Base-by-base conservation (phyloP, 257 asterid species). In the Solanum arcanum region DNA sequence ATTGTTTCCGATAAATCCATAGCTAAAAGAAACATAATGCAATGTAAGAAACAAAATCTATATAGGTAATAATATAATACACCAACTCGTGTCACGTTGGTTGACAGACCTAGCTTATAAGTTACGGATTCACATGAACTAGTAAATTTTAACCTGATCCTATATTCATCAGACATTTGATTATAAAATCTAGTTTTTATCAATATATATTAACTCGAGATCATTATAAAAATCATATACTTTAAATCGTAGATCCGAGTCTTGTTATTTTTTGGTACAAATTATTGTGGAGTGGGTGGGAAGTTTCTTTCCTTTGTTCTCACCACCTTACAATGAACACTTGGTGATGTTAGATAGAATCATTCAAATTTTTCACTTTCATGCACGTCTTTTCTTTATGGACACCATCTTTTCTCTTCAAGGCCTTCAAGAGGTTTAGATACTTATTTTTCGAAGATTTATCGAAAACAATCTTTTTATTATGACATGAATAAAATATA, bases 181-280 rank as follows among this genome's bases (percentile, higher is more conserved):
- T 68, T 6, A 3, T 27, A 68, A 13, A 68, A 3, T 68, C 1
- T 8, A 68, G 6, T 66, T 66, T 66, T 25, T 25, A n/a, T 62
- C 5, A 23, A 1, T 66, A 25, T 25, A n/a, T 25, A 27, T 27
- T 27, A 25, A 68, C 18, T 13, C 14, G 21, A 68, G 21, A 3
- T 68, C 0, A 0, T 27, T 15, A 14, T 12, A 68, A 15, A 14
- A 66, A 66, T 0, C 10, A 66, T 68, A 3, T 27, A 68, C 18
- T 68, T 27, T 12, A 68, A 68, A 68, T 68, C 1, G 3, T 68
- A 31, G 0, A 29, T 68, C 1, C 0, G 29, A 0, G 7, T 18
- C 0, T 33, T 21, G 5, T 8, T 73, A 0, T 15, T 33, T 31
- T 31, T 1, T 16, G 0, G 2, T 33, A 72, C 49, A 37, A 29